A percentile compares a stretch with the other conserved stretches of the same genome.
These are phyloP conservation scores for Mychonastes homosphaera DNA, from an alignment of 139 green algal species.

Conservation along the genomic window DNA sequence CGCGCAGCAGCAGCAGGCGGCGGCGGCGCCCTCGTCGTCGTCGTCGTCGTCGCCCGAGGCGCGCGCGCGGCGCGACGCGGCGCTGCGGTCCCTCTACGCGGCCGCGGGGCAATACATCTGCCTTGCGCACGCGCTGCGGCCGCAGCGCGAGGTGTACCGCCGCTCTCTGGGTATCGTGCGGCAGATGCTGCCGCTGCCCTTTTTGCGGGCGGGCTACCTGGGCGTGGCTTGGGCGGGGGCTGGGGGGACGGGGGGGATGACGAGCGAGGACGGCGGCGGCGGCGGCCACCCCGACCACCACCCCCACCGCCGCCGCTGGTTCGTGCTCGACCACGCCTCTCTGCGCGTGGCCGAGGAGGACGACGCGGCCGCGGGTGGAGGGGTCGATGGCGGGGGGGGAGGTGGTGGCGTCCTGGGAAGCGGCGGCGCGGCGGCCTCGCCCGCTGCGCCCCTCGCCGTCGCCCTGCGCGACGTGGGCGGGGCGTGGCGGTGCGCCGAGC, in stretches of 20 bases:
- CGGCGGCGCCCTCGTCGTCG: background rate
- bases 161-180: conserved; percentile 38
- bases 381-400: no score
- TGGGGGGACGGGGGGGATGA: no score
- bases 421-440: background rate
- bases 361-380: no score
- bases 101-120: conserved; percentile 64
- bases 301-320: conserved; percentile 43
- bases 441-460: conserved; percentile 24
- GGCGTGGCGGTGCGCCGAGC: conserved; percentile 40
- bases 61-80: conserved; percentile 19
- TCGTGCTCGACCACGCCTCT: conserved; percentile 41
- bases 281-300: no score
- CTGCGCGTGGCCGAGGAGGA: conserved; percentile 24
- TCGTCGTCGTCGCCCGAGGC: conserved; percentile 6
- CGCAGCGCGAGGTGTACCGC: conserved; percentile 42
- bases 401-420: conserved; percentile 1
- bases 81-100: conserved; percentile 33
- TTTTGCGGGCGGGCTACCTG: conserved; percentile 47
- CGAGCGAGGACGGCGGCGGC: no score
- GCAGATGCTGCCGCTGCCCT: conserved; percentile 59
- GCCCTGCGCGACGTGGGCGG: conserved; percentile 30
- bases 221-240: no score
- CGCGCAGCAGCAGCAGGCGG: conserved; percentile 33
- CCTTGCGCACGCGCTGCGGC: conserved; percentile 50